Conservation (phyloP, 352 stramenopile species). For the Pythium aristosporum region DNA sequence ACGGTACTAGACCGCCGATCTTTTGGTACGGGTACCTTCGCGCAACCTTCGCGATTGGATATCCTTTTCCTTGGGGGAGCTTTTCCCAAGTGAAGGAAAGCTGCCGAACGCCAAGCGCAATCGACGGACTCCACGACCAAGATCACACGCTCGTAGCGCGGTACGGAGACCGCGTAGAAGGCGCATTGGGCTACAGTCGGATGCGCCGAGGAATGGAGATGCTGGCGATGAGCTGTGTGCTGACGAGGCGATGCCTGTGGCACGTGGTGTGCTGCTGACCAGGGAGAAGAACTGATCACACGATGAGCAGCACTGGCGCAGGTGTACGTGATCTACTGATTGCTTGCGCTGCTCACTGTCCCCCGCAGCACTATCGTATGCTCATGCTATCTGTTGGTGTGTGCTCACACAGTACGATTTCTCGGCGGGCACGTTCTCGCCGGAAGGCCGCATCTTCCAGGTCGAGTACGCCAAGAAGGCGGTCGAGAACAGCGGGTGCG, state of each 20-base stretch:
- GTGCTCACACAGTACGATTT: constrained; percentile 68
- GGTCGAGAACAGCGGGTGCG: constrained; percentile 94
- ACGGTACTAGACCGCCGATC: not conserved
- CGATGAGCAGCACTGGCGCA: constrained; percentile 84
- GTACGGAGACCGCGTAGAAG: not conserved
- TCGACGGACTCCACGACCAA: not conserved
- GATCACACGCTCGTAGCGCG: not conserved
- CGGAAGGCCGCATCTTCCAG: constrained; percentile 98
- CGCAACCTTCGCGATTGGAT: constrained; percentile 27
- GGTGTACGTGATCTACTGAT: constrained; percentile 36
- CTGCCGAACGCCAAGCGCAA: constrained; percentile 6
- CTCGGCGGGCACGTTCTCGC: constrained; percentile 94
- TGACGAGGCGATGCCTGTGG: constrained; percentile 6
- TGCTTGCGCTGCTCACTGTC: not conserved
- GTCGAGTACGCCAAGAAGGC: constrained; percentile 98
- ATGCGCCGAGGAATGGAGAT: not conserved
- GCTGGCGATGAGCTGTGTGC: not conserved
- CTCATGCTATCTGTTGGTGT: not conserved
- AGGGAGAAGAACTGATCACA: constrained; percentile 19
- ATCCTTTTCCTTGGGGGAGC: constrained; percentile 22
- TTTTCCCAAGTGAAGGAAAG: constrained; percentile 25
- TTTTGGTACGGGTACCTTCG: constrained; percentile 19
- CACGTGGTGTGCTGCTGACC: constrained; percentile 2
- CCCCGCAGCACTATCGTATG: not conserved
- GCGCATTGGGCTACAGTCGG: not conserved